Evolutionary conservation across 2,329 filamentous ascomycete species (phyloP).

Genomic region (Colletotrichum sublineola): DNA sequence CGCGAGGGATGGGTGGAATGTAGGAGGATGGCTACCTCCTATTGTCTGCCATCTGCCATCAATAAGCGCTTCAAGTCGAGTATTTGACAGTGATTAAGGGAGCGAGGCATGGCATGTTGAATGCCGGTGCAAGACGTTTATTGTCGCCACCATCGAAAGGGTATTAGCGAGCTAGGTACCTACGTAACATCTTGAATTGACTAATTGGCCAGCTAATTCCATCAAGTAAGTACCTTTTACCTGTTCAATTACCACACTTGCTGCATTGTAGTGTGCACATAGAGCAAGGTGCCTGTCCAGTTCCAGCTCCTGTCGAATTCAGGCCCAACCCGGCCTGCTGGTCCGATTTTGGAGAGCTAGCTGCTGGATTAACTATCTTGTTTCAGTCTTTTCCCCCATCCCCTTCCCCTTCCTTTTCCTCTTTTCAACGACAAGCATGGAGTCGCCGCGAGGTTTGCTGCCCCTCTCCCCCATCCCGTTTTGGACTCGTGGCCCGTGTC

Average conservation of each 20-base stretch:
- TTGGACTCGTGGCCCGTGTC: not conserved
- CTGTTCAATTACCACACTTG: not conserved
- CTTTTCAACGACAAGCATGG: not conserved
- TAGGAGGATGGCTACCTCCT: conserved; percentile 5
- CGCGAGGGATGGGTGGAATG: conserved; percentile 36
- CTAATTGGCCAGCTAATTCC: not conserved
- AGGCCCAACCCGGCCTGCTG: conserved; percentile 30
- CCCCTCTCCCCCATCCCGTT: conserved; percentile 7
- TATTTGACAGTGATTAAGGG: conserved; percentile 30
- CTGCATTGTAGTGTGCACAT: not conserved
- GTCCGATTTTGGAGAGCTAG: conserved; percentile 18
- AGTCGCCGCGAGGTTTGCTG: not conserved
- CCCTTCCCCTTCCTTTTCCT: not conserved
- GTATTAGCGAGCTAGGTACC: no score
- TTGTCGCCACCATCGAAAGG: not conserved
- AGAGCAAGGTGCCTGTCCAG: not conserved
- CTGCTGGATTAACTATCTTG: conserved; percentile 27
- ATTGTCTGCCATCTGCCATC: conserved; percentile 1
- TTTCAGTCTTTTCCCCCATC: conserved; percentile 33
- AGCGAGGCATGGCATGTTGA: conserved; percentile 7
- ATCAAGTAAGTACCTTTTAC: not conserved
- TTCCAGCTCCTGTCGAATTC: conserved; percentile 26
- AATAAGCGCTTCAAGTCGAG: not conserved
- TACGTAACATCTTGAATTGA: not conserved
- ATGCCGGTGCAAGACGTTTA: not conserved